Conservation (phyloP, 768 basidiomycete genomes). For the Mycena floridula region DNA sequence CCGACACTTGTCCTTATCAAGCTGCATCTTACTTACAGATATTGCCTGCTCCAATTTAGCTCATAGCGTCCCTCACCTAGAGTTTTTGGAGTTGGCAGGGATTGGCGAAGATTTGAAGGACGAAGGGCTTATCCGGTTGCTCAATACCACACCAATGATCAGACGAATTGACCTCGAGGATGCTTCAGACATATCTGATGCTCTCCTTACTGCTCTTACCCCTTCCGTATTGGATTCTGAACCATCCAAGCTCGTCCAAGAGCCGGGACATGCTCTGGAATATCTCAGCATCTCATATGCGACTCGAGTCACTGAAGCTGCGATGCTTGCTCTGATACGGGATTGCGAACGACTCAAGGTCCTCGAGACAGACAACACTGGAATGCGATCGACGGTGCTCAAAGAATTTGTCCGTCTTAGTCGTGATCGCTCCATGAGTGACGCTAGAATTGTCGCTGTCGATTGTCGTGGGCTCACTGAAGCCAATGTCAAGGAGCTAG, state of each 20-base stretch:
- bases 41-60: conserved; percentile 69
- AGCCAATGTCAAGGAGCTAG: conserved; percentile 53
- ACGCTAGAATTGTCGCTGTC: conserved; percentile 60
- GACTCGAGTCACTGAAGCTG: conserved; percentile 55
- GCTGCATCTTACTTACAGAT: conserved; percentile 68
- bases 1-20: conserved; percentile 69
- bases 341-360: conserved; percentile 54
- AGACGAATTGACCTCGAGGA: conserved; percentile 84
- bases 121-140: conserved; percentile 65
- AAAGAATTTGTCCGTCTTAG: conserved; percentile 60
- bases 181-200: conserved; percentile 66
- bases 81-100: conserved; percentile 74
- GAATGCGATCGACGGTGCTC: conserved; percentile 53
- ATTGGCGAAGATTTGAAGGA: conserved; percentile 66
- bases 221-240: conserved; percentile 20
- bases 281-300: conserved; percentile 69
- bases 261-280: conserved; percentile 65
- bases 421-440: conserved; percentile 36
- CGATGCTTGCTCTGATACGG: conserved; percentile 56
- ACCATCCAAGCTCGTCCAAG: conserved; percentile 5
- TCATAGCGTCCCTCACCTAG: conserved; percentile 61
- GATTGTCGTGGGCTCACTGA: conserved; percentile 75
- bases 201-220: conserved; percentile 60
- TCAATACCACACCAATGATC: conserved; percentile 65
- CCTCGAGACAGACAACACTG: conserved; percentile 78